Conservation (phyloP, 768 basidiomycete species). For the Kondoa malvinella region DNA sequence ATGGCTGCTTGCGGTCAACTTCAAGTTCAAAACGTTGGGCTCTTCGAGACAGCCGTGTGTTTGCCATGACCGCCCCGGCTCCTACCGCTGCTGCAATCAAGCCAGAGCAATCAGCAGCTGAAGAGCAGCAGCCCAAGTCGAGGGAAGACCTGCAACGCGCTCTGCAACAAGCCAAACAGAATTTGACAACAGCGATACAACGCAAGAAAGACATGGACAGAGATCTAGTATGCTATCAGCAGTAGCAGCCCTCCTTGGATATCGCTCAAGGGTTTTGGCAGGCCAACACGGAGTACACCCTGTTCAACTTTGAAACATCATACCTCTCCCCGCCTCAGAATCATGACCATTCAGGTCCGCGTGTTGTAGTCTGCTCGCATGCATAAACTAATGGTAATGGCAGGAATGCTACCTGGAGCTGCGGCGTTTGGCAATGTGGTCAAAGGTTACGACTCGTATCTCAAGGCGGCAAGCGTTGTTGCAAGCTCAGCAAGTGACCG, state of each 20-base stretch:
- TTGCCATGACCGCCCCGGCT: too few species aligned
- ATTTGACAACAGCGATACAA: not conserved
- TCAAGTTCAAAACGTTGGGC: too few species aligned
- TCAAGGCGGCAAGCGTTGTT: conserved; percentile 7
- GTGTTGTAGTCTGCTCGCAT: not conserved
- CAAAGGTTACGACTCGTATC: conserved; percentile 19
- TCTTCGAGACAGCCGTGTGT: too few species aligned
- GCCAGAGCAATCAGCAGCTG: too few species aligned
- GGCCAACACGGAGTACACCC: conserved; percentile 9
- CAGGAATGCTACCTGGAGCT: not conserved
- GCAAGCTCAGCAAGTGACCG: not conserved
- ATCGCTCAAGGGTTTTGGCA: not conserved
- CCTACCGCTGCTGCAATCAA: too few species aligned
- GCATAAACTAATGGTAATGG: not conserved
- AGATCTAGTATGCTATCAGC: not conserved
- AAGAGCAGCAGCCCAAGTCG: too few species aligned
- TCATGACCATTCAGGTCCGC: not conserved
- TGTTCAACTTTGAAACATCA: conserved; percentile 19
- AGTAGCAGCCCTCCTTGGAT: not conserved
- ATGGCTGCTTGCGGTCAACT: too few species aligned
- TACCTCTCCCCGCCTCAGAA: conserved; percentile 13
- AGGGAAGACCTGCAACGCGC: not conserved
- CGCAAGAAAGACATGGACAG: conserved; percentile 1
- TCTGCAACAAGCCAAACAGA: not conserved
- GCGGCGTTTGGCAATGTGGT: conserved; percentile 19